Percentiles rank a stretch among this genome's conserved stretches.
phyloP scores from a whole-genome alignment of 169 alveolate species.

The Plasmodium blacklocki region DNA sequence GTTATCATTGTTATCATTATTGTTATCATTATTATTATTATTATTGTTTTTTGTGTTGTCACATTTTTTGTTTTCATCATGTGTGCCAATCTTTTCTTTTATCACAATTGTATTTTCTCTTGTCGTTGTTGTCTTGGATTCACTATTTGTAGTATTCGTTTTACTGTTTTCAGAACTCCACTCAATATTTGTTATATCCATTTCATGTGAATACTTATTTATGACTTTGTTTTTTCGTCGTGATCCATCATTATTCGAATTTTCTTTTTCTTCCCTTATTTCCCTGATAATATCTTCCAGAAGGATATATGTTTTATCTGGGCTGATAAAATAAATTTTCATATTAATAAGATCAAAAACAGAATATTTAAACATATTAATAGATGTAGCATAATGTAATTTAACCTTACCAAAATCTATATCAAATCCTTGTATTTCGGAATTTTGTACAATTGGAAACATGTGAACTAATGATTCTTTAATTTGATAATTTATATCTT shows the following conservation, averaged over 20 bases:
- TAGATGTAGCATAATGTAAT: slow-evolving; percentile 26
- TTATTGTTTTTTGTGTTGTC: too few relatives aligned
- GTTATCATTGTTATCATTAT: too few relatives aligned
- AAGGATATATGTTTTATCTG: slow-evolving; percentile 37
- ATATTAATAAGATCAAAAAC: slow-evolving; percentile 41
- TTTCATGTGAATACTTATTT: not conserved
- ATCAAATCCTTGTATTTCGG: slow-evolving; percentile 40
- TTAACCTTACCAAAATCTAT: slow-evolving; percentile 58
- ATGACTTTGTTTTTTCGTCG: not conserved
- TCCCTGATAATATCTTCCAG: slow-evolving; percentile 41
- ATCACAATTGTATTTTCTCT: not conserved
- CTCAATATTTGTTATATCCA: not conserved
- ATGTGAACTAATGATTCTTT: slow-evolving; percentile 35
- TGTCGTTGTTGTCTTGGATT: not conserved
- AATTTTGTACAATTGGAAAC: slow-evolving; percentile 10
- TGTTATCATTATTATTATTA: too few relatives aligned
- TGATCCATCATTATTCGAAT: not conserved
- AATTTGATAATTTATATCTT: slow-evolving; percentile 38
- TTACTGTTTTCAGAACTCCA: not conserved
- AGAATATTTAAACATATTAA: slow-evolving; percentile 51
- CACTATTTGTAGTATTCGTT: not conserved
- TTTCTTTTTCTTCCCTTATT: slow-evolving; percentile 27
- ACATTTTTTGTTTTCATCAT: too few relatives aligned
- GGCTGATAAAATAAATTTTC: slow-evolving; percentile 51
- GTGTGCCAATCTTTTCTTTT: too few relatives aligned